Percentiles rank a stretch among this genome's conserved stretches.
phyloP scores from a whole-genome alignment of 2,329 filamentous ascomycete species.

The Madurella fahalii region DNA sequence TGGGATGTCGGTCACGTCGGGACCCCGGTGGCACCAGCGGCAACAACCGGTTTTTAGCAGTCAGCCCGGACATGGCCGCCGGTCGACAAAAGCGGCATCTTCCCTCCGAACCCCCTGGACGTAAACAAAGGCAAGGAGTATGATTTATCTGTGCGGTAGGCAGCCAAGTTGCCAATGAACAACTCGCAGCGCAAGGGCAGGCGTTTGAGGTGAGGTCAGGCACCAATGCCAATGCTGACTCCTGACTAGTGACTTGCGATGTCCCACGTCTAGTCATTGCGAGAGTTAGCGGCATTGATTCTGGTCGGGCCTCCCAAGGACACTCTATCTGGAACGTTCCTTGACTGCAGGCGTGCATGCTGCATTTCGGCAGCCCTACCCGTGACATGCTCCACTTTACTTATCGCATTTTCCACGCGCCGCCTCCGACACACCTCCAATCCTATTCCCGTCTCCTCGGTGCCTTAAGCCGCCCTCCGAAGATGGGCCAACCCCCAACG shows the following conservation, averaged over 20 bases:
- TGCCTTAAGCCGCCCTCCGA: background rate
- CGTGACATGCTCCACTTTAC: background rate
- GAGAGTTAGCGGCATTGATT: background rate
- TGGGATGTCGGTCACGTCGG: background rate
- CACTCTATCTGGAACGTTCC: background rate
- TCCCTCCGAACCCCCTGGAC: background rate
- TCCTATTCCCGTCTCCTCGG: background rate
- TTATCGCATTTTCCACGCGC: background rate
- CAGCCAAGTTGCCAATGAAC: no score
- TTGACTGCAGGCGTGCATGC: background rate
- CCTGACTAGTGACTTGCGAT: no score
- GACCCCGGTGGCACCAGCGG: background rate
- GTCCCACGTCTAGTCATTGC: no score
- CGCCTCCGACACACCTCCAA: background rate
- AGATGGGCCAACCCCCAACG: no score
- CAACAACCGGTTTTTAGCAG: background rate
- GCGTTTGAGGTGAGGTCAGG: no score
- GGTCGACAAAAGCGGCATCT: background rate
- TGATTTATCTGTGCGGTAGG: no score
- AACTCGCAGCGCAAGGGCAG: no score
- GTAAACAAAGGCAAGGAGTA: no score
- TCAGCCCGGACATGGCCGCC: background rate
- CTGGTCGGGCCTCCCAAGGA: background rate
- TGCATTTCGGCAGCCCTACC: background rate
- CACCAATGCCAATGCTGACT: no score